Base-by-base conservation (phyloP, 23 red algal species). In the Gracilaria caudata region DNA sequence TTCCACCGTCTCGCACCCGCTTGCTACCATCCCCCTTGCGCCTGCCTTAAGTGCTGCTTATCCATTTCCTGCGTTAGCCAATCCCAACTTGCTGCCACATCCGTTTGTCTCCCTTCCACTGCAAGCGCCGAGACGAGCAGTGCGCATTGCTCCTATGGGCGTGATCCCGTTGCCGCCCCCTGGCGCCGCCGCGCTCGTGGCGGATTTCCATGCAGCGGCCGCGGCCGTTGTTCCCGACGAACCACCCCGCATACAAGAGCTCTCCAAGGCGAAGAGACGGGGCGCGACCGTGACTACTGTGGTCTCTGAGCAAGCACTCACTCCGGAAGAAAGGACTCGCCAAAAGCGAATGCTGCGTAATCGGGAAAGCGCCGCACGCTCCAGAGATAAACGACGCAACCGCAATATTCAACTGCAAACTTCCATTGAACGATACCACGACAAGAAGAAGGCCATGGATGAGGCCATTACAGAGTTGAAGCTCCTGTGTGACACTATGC, bases 281-380 rank as follows among this genome's bases (percentile, higher is more conserved):
- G 72, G 71, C 33, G 36, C 55, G 20, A 64, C 85, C 29, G 60
- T 53, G 9, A 23, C 35, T 35, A 38, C 21, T 23, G 53, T 64
- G 7, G 7, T 68, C 23, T 35, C 68, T 6, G 43, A 68, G 20
- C 63, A 89, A 55, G 72, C 63, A 38, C 55, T 89, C 24, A 77
- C 71, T 7, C 34, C 85, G 38, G 85, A 89, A 53, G 85, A 89
- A 89, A 68, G 70, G 47, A 79, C 85, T 36, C 44, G 72, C 14
- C 85, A 89, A 60, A 89, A 79, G 37, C 70, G 85, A 16, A 89
- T 89, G 85, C 51, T 89, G 19, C 64, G 85, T 11, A 89, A 89
- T 25, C 85, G 85, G 2, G 85, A 89, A 54, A 79, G 72, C 54
- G 85, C 85, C 8, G 85, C 85, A 41, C 85, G 85, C 51, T 89